Evolutionary conservation across 805 yeast species (phyloP), one percentile per base, ranked within the genome.

Genomic region (Saturnispora gosingensis): DNA sequence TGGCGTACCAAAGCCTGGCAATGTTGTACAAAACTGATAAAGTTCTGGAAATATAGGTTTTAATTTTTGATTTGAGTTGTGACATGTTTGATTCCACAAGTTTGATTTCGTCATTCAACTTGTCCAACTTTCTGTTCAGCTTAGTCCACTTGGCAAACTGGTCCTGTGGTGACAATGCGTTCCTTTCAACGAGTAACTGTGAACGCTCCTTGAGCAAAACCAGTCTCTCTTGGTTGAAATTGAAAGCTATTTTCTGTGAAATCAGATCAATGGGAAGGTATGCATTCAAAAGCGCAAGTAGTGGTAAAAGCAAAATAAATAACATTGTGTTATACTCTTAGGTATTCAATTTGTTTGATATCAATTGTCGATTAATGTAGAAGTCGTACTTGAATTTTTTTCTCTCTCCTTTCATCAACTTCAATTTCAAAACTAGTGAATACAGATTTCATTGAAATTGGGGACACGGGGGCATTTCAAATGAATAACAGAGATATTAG

Each of bases 131-230:
- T 46, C 99, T 77, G 61, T 88, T 90, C 55, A 90, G 73, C 65
- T 88, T 88, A 1, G 97, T 95, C 98, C 98, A 93, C 61, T 79
- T 83, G 28, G 97, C 97, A 66, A 91, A 93, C 61, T 93, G 82
- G 64, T 93, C 97, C 66, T 91, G 97, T 1, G 97, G 91, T 51
- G 88, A 79, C 9, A 89, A 77, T 2, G 73, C 56, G 30, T 78
- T 71, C 54, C 88, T 76, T 58, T 82, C 79, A 7, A 8, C 45
- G 20, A 34, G 15, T 4, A 27, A 11, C n/a, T 30, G 32, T 6
- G 20, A 18, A 8, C 20, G 45, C 38, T 43, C 38, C 11, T 35
- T 44, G 16, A 20, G 25, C 10, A 34, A 18, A 27, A 5, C 28
- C 15, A 38, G 6, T 8, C 42, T 38, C 18, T 38, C 15, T 18